A percentile compares a stretch with the other conserved stretches of the same genome.
These are phyloP conservation scores for Penicillium crystallinum DNA, from an alignment of 495 filamentous ascomycete species.

Conservation along the genomic window DNA sequence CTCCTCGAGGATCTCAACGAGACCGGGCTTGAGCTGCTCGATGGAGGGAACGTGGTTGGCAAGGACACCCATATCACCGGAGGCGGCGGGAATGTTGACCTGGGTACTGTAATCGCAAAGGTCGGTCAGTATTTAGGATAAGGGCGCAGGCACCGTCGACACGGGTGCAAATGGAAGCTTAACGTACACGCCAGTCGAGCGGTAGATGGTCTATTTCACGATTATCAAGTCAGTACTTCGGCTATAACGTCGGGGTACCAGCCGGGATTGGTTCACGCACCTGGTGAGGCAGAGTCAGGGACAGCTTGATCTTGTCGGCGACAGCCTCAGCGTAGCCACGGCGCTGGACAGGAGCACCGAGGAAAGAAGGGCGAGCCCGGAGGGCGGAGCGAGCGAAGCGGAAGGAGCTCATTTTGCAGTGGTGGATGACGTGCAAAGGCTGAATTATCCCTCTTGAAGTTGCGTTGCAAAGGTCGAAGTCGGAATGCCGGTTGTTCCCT, in stretches of 20 bases:
- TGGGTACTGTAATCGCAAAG: conserved; percentile 64
- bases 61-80: conserved; percentile 98
- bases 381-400: conserved; percentile 84
- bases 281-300: conserved; percentile 95
- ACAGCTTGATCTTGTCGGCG: conserved; percentile 94
- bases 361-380: conserved; percentile 64
- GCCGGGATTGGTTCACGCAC: conserved; percentile 50
- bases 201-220: conserved; percentile 61
- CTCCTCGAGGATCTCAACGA: conserved; percentile 96
- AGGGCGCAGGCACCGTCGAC: conserved; percentile 3
- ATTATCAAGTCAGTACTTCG: conserved; percentile 20
- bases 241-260: conserved; percentile 3
- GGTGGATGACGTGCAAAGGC: conserved; percentile 31
- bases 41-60: conserved; percentile 98
- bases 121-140: conserved; percentile 32
- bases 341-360: conserved; percentile 67
- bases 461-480: conserved; percentile 45
- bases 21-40: conserved; percentile 94
- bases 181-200: conserved; percentile 66
- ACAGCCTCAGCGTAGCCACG: conserved; percentile 93
- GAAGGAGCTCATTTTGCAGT: conserved; percentile 77
- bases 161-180: conserved; percentile 6
- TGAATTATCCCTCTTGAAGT: conserved; percentile 39
- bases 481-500: conserved; percentile 45
- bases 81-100: conserved; percentile 97